Base-by-base conservation (phyloP, 441 rosid genomes). In the Adansonia grandidieri region DNA sequence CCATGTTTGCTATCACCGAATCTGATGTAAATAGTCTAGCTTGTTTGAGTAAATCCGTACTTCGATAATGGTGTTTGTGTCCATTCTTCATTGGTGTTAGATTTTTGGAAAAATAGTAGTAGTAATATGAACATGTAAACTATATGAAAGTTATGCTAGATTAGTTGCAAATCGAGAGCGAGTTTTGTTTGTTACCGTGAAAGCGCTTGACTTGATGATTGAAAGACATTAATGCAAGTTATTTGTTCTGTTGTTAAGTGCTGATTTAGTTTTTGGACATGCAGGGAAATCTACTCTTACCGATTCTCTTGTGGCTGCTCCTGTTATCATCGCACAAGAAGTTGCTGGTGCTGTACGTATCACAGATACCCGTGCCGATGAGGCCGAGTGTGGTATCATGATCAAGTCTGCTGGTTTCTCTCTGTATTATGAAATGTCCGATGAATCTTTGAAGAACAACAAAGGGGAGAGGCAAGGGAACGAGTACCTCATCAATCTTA, bases 291-390 rank as follows among this genome's bases (percentile, higher is more conserved):
- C 94, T 0, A 89, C 94, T 0, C 91, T 89, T 68, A 91, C 94
- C 0, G 94, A 91, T 50, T 91, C 94, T 53, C 90, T 91, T 24
- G 92, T 91, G 63, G 91, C 91, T 80, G 94, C 92, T 82, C 92
- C 92, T 48, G 94, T 91, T 71, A 89, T 91, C 70, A 91, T 91
- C 40, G 94, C 92, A 0, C 94, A 89, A 73, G 94, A 91, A 78
- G 91, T 86, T 83, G 92, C 94, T 71, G 94, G 94, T 60, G 94
- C 89, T 80, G 94, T 91, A 9, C 91, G 94, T 7, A 91, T 91
- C 92, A 91, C 91, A 0, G 92, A 91, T 77, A 87, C 91, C 19
- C 88, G 94, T 32, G 84, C 83, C 0, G 92, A 91, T 84, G 94
- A 91, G 81, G 94, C 94, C 0, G 94, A 91, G 82, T 90, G 94